phyloP scores from a whole-genome alignment of 495 filamentous ascomycete genomes.

The Pyrenula aspistea region DNA sequence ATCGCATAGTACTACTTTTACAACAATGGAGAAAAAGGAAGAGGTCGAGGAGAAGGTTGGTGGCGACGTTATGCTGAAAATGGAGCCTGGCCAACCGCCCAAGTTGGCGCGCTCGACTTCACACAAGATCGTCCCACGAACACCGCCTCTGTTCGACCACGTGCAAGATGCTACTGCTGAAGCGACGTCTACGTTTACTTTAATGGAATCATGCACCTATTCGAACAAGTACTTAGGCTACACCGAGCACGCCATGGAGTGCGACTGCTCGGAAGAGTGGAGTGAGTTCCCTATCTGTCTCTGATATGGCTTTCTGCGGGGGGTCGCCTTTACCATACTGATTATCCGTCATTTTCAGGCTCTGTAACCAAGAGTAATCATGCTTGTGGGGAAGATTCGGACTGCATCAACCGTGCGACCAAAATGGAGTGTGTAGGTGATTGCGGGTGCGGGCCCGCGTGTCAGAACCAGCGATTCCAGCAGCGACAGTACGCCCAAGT shows the following conservation, averaged over 20 bases:
- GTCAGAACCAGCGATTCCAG: conserved; percentile 93
- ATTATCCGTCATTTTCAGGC: conserved; percentile 36
- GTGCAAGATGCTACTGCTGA: conserved; percentile 64
- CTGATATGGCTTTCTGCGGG: conserved; percentile 2
- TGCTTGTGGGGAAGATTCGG: conserved; percentile 91
- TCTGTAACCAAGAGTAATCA: conserved; percentile 48
- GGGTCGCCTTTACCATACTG: conserved; percentile 1
- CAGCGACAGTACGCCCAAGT: conserved; percentile 81
- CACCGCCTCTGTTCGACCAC: conserved; percentile 54
- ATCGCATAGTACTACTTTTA: conserved; percentile 11
- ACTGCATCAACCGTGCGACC: conserved; percentile 96
- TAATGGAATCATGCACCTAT: conserved; percentile 75
- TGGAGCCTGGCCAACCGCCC: conserved; percentile 54
- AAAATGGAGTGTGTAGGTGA: conserved; percentile 89
- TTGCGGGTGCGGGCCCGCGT: conserved; percentile 76
- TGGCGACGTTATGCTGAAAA: conserved; percentile 48
- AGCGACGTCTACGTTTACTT: conserved; percentile 62
- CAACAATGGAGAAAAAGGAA: conserved; percentile 12
- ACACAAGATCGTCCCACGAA: conserved; percentile 49
- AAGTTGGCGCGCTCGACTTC: conserved; percentile 67
- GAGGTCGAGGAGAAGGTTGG: conserved; percentile 27
- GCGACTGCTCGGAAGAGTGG: conserved; percentile 92
- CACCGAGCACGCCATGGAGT: conserved; percentile 88
- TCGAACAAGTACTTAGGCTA: conserved; percentile 78
- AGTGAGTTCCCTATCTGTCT: conserved; percentile 48